phyloP scores from a whole-genome alignment of 805 yeast species.

The Yamadazyma olivae region DNA sequence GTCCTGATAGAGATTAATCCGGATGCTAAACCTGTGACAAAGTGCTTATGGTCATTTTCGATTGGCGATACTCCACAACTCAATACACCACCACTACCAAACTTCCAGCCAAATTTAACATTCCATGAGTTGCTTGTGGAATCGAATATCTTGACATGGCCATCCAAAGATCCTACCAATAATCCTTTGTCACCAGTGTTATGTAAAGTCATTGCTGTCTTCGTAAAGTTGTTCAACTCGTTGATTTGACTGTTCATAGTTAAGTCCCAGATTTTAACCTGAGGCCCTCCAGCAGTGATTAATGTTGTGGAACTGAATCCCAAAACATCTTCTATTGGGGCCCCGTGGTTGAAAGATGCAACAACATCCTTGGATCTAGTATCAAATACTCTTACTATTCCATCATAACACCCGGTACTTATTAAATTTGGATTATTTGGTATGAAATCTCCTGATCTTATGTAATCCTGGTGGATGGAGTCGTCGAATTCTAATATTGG shows the following conservation, averaged over 20 bases:
- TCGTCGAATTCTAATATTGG: conserved; percentile 65
- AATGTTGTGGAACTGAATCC: conserved; percentile 73
- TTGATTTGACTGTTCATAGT: conserved; percentile 68
- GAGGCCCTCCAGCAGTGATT: conserved; percentile 77
- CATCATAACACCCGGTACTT: conserved; percentile 95
- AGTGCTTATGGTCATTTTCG: conserved; percentile 54
- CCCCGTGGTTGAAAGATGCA: conserved; percentile 61
- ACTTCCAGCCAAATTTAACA: conserved; percentile 96
- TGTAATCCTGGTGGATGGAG: conserved; percentile 79
- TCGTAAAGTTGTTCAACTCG: conserved; percentile 83
- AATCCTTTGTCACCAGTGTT: conserved; percentile 74
- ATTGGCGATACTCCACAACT: conserved; percentile 88
- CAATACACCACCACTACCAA: conserved; percentile 83
- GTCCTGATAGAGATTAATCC: conserved; percentile 90
- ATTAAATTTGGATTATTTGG: conserved; percentile 73
- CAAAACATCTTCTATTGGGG: conserved; percentile 81
- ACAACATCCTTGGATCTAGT: conserved; percentile 64
- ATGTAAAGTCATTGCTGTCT: conserved; percentile 85
- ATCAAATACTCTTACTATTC: conserved; percentile 79
- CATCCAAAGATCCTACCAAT: conserved; percentile 92
- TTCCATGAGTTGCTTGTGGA: conserved; percentile 69
- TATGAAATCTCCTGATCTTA: conserved; percentile 76
- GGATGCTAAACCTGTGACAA: conserved; percentile 87
- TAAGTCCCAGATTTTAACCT: conserved; percentile 88
- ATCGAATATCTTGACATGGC: conserved; percentile 95